Evolutionary conservation across 208 protist genomes (phyloP).

Genomic region (Wallacemonas sp.): DNA sequence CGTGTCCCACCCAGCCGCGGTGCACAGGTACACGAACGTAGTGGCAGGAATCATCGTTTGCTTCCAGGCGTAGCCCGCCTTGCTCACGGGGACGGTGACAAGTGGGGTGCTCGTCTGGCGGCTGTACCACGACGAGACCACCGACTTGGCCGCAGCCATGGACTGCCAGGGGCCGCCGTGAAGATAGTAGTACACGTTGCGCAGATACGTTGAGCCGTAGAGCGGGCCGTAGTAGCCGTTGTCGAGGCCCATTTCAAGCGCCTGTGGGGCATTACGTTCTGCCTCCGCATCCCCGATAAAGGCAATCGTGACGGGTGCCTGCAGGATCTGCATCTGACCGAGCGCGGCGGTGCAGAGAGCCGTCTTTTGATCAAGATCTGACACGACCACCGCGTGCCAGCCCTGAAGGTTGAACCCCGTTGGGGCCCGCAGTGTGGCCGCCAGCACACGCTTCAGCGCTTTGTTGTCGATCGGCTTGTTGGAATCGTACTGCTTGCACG

Average conservation of each 20-base stretch:
- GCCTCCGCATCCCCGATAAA: conserved; percentile 77
- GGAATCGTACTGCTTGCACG: conserved; percentile 62
- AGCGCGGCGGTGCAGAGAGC: conserved; percentile 58
- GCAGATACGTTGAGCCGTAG: conserved; percentile 56
- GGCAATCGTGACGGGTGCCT: conserved; percentile 69
- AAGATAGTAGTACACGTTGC: conserved; percentile 74
- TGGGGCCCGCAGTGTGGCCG: conserved; percentile 54
- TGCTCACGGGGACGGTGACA: conserved; percentile 64
- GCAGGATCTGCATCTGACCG: conserved; percentile 64
- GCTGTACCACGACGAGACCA: conserved; percentile 61
- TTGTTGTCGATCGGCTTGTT: conserved; percentile 33
- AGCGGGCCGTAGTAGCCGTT: conserved; percentile 45
- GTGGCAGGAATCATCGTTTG: conserved; percentile 85
- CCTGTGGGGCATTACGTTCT: conserved; percentile 59
- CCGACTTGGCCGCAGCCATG: conserved; percentile 55
- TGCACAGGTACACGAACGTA: conserved; percentile 69
- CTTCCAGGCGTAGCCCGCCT: conserved; percentile 86
- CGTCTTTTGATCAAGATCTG: conserved; percentile 31
- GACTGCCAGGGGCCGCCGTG: conserved; percentile 57
- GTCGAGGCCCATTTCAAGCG: conserved; percentile 64
- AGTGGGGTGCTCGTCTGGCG: conserved; percentile 47
- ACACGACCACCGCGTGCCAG: conserved; percentile 85
- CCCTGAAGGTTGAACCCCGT: conserved; percentile 86
- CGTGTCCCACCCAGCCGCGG: conserved; percentile 64
- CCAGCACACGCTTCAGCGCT: conserved; percentile 50